These are phyloP conservation scores for Nemania bipapillata DNA, from an alignment of 2,329 filamentous ascomycete species.

Conservation along the genomic window DNA sequence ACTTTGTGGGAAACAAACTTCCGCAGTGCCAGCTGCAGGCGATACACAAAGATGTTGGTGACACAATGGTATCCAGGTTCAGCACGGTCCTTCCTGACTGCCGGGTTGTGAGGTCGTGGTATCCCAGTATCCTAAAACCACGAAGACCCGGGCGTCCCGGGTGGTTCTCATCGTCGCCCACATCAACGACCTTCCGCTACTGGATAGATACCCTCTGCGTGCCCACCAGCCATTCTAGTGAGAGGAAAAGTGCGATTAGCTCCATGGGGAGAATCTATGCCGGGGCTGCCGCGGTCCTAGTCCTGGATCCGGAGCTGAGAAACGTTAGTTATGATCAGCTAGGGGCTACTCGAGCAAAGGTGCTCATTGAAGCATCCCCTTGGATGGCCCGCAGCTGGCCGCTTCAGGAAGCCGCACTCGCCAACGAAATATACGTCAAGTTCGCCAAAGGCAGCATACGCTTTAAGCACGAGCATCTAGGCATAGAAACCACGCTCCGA, in stretches of 20 bases:
- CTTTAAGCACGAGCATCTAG: neutral
- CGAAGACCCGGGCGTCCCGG: neutral
- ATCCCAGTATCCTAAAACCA: no score
- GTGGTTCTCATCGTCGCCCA: neutral
- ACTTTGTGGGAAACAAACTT: neutral
- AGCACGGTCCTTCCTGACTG: no score
- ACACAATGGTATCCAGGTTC: no score
- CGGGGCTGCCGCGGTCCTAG: neutral
- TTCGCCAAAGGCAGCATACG: neutral
- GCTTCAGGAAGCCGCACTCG: neutral
- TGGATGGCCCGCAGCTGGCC: constrained; percentile 14
- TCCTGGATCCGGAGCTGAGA: neutral
- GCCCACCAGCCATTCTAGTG: neutral
- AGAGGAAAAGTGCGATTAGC: neutral
- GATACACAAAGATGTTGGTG: neutral
- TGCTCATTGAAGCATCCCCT: neutral
- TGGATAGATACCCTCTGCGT: constrained; percentile 13
- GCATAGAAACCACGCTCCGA: neutral
- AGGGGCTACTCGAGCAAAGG: neutral
- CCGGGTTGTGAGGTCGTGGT: no score
- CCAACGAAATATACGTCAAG: neutral
- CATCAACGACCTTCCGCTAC: neutral
- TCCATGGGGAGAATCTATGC: constrained; percentile 9
- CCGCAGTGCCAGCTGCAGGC: constrained; percentile 6
- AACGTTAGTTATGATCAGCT: neutral